Percentiles rank a stretch among this genome's conserved stretches.
phyloP scores from a whole-genome alignment of 108 stramenopile genomes.

The Skeletonema menzelii region DNA sequence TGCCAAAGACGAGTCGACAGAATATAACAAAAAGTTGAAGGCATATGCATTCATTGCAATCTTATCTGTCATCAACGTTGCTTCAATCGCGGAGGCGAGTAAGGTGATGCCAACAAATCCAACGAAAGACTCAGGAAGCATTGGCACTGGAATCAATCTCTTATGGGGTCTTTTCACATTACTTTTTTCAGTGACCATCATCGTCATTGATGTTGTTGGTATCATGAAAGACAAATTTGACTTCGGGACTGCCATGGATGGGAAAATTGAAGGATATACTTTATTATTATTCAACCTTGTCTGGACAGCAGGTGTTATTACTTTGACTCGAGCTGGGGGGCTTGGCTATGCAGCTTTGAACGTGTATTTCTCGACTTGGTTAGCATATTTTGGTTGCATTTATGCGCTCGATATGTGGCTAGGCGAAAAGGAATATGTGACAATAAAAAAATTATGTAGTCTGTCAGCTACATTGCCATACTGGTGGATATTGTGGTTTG shows the following conservation, averaged over 20 bases:
- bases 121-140: not conserved
- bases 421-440: slow-evolving; percentile 54
- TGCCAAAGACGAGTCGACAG: slow-evolving; percentile 4
- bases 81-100: slow-evolving; percentile 26
- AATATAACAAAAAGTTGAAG: slow-evolving; percentile 69
- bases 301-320: slow-evolving; percentile 51
- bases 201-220: slow-evolving; percentile 54
- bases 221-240: slow-evolving; percentile 36
- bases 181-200: slow-evolving; percentile 32
- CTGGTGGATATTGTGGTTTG: slow-evolving; percentile 63
- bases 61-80: slow-evolving; percentile 53
- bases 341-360: slow-evolving; percentile 62
- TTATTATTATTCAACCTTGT: slow-evolving; percentile 42
- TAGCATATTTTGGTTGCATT: slow-evolving; percentile 19
- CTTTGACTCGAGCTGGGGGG: slow-evolving; percentile 43
- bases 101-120: not conserved
- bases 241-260: slow-evolving; percentile 56
- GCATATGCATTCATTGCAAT: slow-evolving; percentile 57
- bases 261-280: slow-evolving; percentile 65
- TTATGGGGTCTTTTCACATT: slow-evolving; percentile 65
- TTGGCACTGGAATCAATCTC: slow-evolving; percentile 5
- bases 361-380: slow-evolving; percentile 67
- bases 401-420: slow-evolving; percentile 70
- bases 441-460: slow-evolving; percentile 56
- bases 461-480: slow-evolving; percentile 52